A percentile compares a stretch with the other conserved stretches of the same genome.
Conservation (phyloP, 495 filamentous ascomycete species). For the Clohesyomyces aquaticus region DNA sequence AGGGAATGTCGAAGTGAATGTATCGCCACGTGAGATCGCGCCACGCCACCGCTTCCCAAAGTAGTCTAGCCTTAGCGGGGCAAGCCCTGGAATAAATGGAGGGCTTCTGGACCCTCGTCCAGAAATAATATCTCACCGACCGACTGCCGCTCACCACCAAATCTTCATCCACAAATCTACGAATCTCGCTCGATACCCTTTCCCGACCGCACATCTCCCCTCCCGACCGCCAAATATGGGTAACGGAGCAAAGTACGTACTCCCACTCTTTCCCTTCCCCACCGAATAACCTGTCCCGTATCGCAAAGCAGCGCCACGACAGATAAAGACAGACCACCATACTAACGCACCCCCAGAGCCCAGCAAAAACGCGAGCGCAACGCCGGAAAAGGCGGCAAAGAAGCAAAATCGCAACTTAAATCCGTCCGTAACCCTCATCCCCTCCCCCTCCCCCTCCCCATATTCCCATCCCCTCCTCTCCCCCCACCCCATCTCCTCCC, state of each 20-base stretch:
- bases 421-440: constrained; percentile 18
- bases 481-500: background rate
- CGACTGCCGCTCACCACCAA: background rate
- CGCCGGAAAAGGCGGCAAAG: constrained; percentile 15
- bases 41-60: too few relatives aligned
- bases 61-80: too few relatives aligned
- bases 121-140: too few relatives aligned
- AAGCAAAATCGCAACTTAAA: constrained; percentile 36
- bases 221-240: background rate
- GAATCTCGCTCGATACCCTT: too few relatives aligned
- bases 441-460: background rate
- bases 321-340: background rate
- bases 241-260: background rate
- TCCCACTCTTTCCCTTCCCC: too few relatives aligned
- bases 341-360: constrained; percentile 24
- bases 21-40: too few relatives aligned
- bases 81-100: too few relatives aligned
- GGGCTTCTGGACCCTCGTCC: too few relatives aligned
- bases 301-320: background rate
- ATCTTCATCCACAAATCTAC: background rate
- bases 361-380: constrained; percentile 36
- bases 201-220: background rate
- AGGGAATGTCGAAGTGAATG: too few relatives aligned
- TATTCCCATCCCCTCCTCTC: background rate
- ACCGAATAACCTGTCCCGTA: too few relatives aligned